Percentiles rank a stretch among this genome's conserved stretches.
Evolutionary conservation across 352 stramenopile genomes (phyloP).

Genomic region (Halophytophthora batemanensis): DNA sequence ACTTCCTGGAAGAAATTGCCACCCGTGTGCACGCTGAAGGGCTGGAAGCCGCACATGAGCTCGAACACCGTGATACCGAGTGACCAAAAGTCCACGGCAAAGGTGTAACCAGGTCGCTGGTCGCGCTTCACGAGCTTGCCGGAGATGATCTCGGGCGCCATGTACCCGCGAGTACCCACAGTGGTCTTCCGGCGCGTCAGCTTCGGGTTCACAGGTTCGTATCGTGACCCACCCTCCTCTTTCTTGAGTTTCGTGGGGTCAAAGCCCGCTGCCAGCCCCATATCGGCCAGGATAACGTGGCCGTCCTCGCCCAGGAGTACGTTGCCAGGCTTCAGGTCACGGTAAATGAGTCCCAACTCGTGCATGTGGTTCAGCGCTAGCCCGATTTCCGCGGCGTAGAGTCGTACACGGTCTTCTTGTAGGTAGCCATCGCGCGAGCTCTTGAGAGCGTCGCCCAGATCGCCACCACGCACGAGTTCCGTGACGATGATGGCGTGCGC

Average conservation of each 20-base stretch:
- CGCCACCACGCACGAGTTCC: slow-evolving; percentile 77
- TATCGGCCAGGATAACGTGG: slow-evolving; percentile 88
- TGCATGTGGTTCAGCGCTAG: slow-evolving; percentile 88
- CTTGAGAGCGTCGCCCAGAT: slow-evolving; percentile 78
- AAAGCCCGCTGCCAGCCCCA: slow-evolving; percentile 77
- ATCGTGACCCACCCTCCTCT: slow-evolving; percentile 41
- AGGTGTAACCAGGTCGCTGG: slow-evolving; percentile 76
- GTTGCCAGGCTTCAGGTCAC: slow-evolving; percentile 89
- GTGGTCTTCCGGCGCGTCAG: slow-evolving; percentile 73
- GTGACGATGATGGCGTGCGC: slow-evolving; percentile 87
- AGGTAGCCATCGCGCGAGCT: slow-evolving; percentile 64
- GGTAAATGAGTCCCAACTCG: slow-evolving; percentile 83
- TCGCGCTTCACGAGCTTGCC: slow-evolving; percentile 80
- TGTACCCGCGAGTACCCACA: slow-evolving; percentile 88
- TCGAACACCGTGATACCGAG: slow-evolving; percentile 88
- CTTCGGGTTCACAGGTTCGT: slow-evolving; percentile 51
- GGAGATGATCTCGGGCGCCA: slow-evolving; percentile 90
- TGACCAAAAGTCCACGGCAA: slow-evolving; percentile 77
- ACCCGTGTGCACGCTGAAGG: slow-evolving; percentile 67
- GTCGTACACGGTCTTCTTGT: slow-evolving; percentile 63
- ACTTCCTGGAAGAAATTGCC: slow-evolving; percentile 79
- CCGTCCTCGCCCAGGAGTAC: slow-evolving; percentile 86
- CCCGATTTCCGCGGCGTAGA: slow-evolving; percentile 86
- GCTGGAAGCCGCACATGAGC: slow-evolving; percentile 84
- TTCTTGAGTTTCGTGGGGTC: slow-evolving; percentile 54